These are phyloP conservation scores for Galerina sulciceps DNA, from an alignment of 768 basidiomycete genomes.

Conservation along the genomic window DNA sequence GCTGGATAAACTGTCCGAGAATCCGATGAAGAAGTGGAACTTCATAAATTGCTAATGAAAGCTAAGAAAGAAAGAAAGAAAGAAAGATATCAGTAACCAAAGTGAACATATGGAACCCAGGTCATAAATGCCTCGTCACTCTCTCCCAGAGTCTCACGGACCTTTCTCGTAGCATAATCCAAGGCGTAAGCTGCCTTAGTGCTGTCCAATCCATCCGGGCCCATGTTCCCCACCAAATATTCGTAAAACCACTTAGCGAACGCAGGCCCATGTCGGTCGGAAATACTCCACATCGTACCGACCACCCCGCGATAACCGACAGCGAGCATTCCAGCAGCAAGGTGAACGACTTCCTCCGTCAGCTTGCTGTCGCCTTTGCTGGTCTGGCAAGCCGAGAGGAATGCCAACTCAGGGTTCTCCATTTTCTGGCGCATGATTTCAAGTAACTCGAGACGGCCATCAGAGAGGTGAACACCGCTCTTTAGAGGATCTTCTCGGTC, in stretches of 20 bases:
- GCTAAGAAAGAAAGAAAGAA: too few relatives aligned
- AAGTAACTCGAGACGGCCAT: constrained; percentile 23
- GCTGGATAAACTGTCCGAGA: too few relatives aligned
- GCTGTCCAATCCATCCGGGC: constrained; percentile 4
- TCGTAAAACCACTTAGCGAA: constrained; percentile 37
- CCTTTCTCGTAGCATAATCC: too few relatives aligned
- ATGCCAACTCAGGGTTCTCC: constrained; percentile 33
- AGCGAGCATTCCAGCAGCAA: constrained; percentile 44
- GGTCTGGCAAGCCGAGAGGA: constrained; percentile 48
- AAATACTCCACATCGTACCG: constrained; percentile 51
- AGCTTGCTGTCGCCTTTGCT: constrained; percentile 29
- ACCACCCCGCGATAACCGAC: constrained; percentile 34
- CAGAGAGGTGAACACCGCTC: constrained; percentile 27
- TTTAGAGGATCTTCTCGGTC: constrained; percentile 28
- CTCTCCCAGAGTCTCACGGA: constrained; percentile 13
- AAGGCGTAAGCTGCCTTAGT: constrained; percentile 26
- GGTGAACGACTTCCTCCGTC: constrained; percentile 33
- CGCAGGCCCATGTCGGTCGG: constrained; percentile 35
- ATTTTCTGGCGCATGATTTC: constrained; percentile 24
- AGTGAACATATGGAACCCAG: constrained; percentile 19
- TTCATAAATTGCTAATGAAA: too few relatives aligned
- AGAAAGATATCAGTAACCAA: constrained; percentile 6
- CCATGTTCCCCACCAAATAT: constrained; percentile 14
- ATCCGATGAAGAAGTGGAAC: too few relatives aligned
- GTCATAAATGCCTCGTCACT: constrained; percentile 3